Evolutionary conservation across 169 alveolate genomes (phyloP).

Genomic region (Plasmodium coatneyi): DNA sequence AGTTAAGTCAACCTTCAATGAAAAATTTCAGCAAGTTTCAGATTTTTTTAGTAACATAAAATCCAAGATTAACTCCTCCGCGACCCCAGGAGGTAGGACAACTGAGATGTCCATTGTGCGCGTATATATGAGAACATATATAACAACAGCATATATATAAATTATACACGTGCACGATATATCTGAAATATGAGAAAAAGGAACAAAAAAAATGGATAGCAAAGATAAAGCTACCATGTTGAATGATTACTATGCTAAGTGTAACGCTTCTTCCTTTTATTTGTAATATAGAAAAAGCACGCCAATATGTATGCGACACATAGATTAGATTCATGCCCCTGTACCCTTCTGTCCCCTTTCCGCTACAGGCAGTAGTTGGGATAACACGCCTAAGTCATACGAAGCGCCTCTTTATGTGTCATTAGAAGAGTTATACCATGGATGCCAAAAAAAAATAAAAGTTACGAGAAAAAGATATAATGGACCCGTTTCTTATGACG

Average conservation of each 20-base stretch:
- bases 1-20: constrained; percentile 54
- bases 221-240: neutral
- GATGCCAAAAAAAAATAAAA: constrained; percentile 85
- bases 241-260: neutral
- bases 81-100: neutral
- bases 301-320: neutral
- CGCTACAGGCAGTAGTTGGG: neutral
- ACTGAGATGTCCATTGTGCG: neutral
- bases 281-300: neutral
- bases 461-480: constrained; percentile 85
- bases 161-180: neutral
- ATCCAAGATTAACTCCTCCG: neutral
- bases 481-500: constrained; percentile 78
- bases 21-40: constrained; percentile 49
- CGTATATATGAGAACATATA: neutral
- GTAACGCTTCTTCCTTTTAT: neutral
- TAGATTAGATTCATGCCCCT: neutral
- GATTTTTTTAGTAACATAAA: constrained; percentile 76
- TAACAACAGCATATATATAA: neutral
- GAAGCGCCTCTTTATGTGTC: constrained; percentile 84
- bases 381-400: constrained; percentile 60
- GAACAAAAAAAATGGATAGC: neutral
- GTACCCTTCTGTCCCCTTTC: neutral
- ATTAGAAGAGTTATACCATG: constrained; percentile 84
- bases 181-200: neutral